Conservation (phyloP, 495 filamentous ascomycete genomes). For the Thozetella sp. region DNA sequence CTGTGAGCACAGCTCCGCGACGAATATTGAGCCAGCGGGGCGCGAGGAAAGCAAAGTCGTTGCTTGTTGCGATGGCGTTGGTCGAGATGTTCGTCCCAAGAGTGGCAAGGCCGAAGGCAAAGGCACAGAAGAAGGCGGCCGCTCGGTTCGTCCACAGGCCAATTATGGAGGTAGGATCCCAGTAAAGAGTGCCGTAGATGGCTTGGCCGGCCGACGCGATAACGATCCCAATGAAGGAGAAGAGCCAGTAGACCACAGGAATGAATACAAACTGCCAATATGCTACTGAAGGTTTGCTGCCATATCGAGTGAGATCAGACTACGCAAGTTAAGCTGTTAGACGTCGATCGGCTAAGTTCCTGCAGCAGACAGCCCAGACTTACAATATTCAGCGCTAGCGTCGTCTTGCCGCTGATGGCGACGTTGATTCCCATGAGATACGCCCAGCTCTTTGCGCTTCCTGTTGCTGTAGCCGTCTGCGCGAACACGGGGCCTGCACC, state of each 20-base stretch:
- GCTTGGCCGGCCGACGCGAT: background rate
- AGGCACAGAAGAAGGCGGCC: slow-evolving; percentile 4
- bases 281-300: background rate
- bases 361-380: too few species aligned
- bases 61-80: slow-evolving; percentile 2
- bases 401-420: background rate
- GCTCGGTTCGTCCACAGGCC: slow-evolving; percentile 3
- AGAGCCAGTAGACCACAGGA: background rate
- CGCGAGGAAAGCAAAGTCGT: background rate
- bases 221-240: slow-evolving; percentile 1
- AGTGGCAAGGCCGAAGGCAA: background rate
- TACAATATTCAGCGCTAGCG: background rate
- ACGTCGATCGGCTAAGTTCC: background rate
- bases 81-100: slow-evolving; percentile 1
- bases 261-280: slow-evolving; percentile 3
- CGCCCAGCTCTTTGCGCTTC: slow-evolving; percentile 23
- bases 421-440: slow-evolving; percentile 25
- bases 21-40: slow-evolving; percentile 5
- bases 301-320: slow-evolving; percentile 4
- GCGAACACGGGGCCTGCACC: slow-evolving; percentile 33
- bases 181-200: background rate
- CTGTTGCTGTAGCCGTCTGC: slow-evolving; percentile 30
- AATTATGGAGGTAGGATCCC: background rate
- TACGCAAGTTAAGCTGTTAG: background rate
- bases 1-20: background rate